Base-by-base conservation (phyloP, 140 eudicot species). In the Flaveria floridana region DNA sequence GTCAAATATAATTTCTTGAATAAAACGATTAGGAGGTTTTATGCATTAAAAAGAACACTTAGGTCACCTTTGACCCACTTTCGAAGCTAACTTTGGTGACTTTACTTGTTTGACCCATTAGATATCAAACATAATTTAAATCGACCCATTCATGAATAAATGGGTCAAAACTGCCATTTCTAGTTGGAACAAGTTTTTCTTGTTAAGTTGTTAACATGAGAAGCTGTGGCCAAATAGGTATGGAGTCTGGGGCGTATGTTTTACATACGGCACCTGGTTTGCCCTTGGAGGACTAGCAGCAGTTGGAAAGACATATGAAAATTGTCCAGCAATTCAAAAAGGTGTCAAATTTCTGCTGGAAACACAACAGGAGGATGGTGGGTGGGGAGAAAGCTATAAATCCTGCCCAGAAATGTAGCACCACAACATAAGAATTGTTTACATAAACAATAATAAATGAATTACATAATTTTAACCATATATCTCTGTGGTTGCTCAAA, bases 341-440 rank as follows among this genome's bases (percentile, higher is more conserved):
- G 95, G 72, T 5, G 94, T 87, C 25, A 73, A 82, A 18, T 90
- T 87, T 80, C 86, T 87, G 10, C 68, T 90, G 25, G 77, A 76
- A 58, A 50, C 84, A 13, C 95, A 90, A 51, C 76, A 73, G 47
- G 74, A 75, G 15, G 90, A 90, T 74, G 96, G 96, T 63, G 95
- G 96, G 16, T 87, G 96, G 95, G 96, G 96, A 52, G 96, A 90
- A 78, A 90, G 96, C 71, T 87, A 82, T 64, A 85, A 72, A 65
- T 90, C 96, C 68, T 87, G 96, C 82, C 91, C 91, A 41, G 76
- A 82, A 6, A 87, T 84, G 95, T 90, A 77, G 72, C 7, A 3
- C 25, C 7, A 5, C 25, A 51, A 19, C 75, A 41, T 44, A 20
- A n/a, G 14, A 44, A 62, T 13, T 26, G 4, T 14, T 62, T 8